Evolutionary conservation across 805 yeast genomes (phyloP), one percentile per base, ranked within the genome.

Genomic region (Teunomyces panamensis): DNA sequence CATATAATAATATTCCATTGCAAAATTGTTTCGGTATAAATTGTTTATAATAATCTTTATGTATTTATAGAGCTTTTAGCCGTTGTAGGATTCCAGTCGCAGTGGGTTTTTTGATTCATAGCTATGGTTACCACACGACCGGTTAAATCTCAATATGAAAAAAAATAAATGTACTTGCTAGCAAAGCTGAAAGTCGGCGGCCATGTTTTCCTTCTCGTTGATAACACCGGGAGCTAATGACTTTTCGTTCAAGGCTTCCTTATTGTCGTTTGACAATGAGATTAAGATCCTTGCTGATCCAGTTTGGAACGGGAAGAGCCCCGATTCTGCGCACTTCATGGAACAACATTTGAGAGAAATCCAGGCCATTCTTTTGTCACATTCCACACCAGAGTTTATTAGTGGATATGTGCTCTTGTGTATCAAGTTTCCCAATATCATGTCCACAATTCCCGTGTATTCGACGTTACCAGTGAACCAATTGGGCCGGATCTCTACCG

Each of bases 401-500:
- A 94, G 97, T 20, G 96, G 96, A 0, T 89, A 79, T 61, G 82
- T 86, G 0, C 69, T 83, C 35, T 63, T 94, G 24, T 80, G 88
- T 53, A 65, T 74, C 48, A 75, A 76, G 50, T 83, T 80, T 52
- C 81, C 84, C 26, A 66, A 69, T 4, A 66, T 89, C 20, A 63
- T 73, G 72, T 71, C 84, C 2, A 72, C 80, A 30, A 79, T 91
- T 20, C 89, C 90, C 2, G 85, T 86, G 0, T 94, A 87, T 62
- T 81, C 97, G 0, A 92, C 99, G 0, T 67, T 89, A n/a, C 98
- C 99, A 0, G 87, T 91, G 1, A 75, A 85, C 9, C 91, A 89
- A 58, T 69, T 94, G 58, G 98, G 97, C 0, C 77, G 96, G 55
- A 81, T 89, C 13, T 75, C 95, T 4, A 85, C 96, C 0, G 80